Evolutionary conservation across 2,329 filamentous ascomycete genomes (phyloP), one percentile per base, ranked within the genome.

Genomic region (Atkinsonella texensis): DNA sequence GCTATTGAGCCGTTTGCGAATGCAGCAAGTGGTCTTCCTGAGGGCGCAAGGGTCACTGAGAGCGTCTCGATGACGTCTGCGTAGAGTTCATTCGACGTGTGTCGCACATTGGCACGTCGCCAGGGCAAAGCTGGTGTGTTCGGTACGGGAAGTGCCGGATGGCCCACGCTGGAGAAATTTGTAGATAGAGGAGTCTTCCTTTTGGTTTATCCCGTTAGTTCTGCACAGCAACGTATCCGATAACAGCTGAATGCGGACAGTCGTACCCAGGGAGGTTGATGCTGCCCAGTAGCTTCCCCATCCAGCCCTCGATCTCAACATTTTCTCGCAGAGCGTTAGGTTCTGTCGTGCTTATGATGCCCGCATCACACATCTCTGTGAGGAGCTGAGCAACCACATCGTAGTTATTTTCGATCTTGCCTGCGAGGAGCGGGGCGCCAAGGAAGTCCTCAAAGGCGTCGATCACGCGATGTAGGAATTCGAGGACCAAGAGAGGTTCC

Each of bases 1-100:
- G 88, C 90, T 58, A 98, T 91, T 4, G 89, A 94, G 15, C 93
- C 93, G 59, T 93, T 87, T 13, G 89, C 87, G 57, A 95, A 84
- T 3, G 93, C 91, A 8, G 88, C 83, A 20, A 98, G 75, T 1
- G 91, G 85, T 13, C 89, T 79, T 4, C 93, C 93, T 0, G 90
- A 96, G 0, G 93, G 93, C 0, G 93, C 89, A 42, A 97, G 77
- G 0, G 86, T 95, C 41, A 96, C 88, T 1, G 83, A 81, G 0
- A 98, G 74, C 1, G 87, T 89, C 71, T 98, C 93, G 55, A 98
- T 82, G 12, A 98, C 82, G 65, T 98, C 93, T 52, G 95, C 91
- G 65, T 97, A 97, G 58, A 98, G 76, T 68, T 98, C 93, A 68
- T 97, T 98, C 51, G 87, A 95, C 4, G 91, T 97, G 67, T 98